phyloP scores from a whole-genome alignment of 2,329 filamentous ascomycete species.

The Clonostachys sp. region DNA sequence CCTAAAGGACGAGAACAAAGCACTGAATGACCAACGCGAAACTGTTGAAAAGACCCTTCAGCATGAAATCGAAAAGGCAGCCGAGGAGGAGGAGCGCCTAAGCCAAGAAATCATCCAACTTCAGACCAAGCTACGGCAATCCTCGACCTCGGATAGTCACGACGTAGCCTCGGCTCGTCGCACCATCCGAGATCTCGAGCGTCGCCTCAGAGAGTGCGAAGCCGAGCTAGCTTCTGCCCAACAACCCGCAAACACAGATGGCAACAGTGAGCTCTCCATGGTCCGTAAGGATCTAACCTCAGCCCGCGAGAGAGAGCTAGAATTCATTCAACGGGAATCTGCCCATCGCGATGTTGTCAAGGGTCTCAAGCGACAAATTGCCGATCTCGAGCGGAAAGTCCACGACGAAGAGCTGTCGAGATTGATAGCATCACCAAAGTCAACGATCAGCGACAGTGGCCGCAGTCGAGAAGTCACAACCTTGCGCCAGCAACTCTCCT shows the following conservation, averaged over 20 bases:
- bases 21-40: constrained; percentile 50
- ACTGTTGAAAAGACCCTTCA: constrained; percentile 60
- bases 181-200: constrained; percentile 62
- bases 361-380: constrained; percentile 58
- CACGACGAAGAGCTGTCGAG: constrained; percentile 58
- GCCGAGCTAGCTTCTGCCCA: constrained; percentile 27
- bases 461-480: constrained; percentile 50
- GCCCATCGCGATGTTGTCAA: constrained; percentile 59
- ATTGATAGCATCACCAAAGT: constrained; percentile 35
- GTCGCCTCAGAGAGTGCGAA: constrained; percentile 51
- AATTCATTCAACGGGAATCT: constrained; percentile 61
- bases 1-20: constrained; percentile 58
- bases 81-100: constrained; percentile 60
- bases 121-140: constrained; percentile 38
- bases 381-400: constrained; percentile 62
- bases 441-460: constrained; percentile 44
- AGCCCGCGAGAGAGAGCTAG: constrained; percentile 62
- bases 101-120: constrained; percentile 49
- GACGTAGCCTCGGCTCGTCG: constrained; percentile 56
- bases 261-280: constrained; percentile 50
- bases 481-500: constrained; percentile 56
- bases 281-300: constrained; percentile 59
- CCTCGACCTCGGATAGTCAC: constrained; percentile 40
- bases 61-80: constrained; percentile 61
- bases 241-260: constrained; percentile 28